A percentile compares a stretch with the other conserved stretches of the same genome.
Evolutionary conservation across 805 yeast genomes (phyloP).

Genomic region (Wilhelminamyces savonicus): DNA sequence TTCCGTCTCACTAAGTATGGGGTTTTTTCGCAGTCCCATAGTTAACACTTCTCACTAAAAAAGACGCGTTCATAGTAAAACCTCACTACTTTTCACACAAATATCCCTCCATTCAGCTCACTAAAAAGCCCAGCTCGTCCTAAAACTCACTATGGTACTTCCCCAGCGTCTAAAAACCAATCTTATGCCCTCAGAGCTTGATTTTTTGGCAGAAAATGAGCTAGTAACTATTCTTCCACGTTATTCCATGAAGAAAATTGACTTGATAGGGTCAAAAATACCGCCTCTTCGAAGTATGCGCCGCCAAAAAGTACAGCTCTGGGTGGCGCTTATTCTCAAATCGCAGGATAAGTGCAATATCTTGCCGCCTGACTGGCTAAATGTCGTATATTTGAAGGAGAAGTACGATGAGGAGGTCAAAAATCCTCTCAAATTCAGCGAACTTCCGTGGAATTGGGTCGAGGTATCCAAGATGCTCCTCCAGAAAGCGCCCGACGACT

Average conservation of each 20-base stretch:
- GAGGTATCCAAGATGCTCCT: constrained; percentile 70
- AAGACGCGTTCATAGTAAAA: too few species aligned
- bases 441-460: constrained; percentile 85
- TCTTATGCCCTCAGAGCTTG: constrained; percentile 71
- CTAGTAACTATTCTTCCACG: constrained; percentile 71
- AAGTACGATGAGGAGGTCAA: constrained; percentile 63
- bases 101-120: too few species aligned
- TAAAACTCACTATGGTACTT: constrained; percentile 62
- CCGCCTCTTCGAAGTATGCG: constrained; percentile 64
- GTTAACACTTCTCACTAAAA: too few species aligned
- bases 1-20: too few species aligned
- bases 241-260: constrained; percentile 58
- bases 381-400: constrained; percentile 43
- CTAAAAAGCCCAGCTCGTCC: too few species aligned
- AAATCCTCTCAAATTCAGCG: constrained; percentile 53
- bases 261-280: constrained; percentile 53
- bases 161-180: constrained; percentile 49
- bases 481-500: constrained; percentile 69
- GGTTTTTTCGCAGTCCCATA: too few species aligned
- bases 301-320: constrained; percentile 66
- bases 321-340: constrained; percentile 82
- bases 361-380: constrained; percentile 83
- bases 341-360: constrained; percentile 82
- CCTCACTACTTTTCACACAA: too few species aligned
- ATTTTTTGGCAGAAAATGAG: constrained; percentile 81